phyloP scores from a whole-genome alignment of 2,329 filamentous ascomycete genomes.

The Aspergillus sp. region DNA sequence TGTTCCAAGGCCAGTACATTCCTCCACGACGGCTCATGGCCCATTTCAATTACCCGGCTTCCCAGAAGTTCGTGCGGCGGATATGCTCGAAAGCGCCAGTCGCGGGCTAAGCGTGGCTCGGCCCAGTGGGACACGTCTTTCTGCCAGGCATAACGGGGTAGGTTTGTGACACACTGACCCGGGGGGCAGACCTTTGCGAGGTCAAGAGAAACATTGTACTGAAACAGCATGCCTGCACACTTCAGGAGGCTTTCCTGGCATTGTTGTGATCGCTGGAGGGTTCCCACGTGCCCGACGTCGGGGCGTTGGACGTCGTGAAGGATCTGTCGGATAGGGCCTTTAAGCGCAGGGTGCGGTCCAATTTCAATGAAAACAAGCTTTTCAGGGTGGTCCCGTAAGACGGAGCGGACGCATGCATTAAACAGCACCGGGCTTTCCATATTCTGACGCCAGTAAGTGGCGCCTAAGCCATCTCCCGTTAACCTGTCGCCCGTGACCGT shows the following conservation, averaged over 20 bases:
- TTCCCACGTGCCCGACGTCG: not conserved
- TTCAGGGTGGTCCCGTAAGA: slow-evolving; percentile 11
- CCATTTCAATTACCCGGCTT: not conserved
- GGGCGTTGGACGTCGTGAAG: slow-evolving; percentile 4
- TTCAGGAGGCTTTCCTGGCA: slow-evolving; percentile 4
- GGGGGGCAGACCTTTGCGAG: not conserved
- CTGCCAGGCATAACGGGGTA: slow-evolving; percentile 14
- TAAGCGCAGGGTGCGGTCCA: slow-evolving; percentile 40
- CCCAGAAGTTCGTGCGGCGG: slow-evolving; percentile 15
- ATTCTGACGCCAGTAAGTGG: slow-evolving; percentile 1
- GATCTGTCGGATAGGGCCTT: slow-evolving; percentile 29
- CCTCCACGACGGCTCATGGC: slow-evolving; percentile 3
- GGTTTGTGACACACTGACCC: not conserved
- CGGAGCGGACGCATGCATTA: not conserved
- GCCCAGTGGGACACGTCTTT: slow-evolving; percentile 8
- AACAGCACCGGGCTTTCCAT: not conserved
- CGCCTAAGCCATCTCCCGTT: not conserved
- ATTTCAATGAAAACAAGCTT: slow-evolving; percentile 27
- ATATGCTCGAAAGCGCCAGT: slow-evolving; percentile 8
- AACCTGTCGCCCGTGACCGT: not conserved
- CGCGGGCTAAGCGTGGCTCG: slow-evolving; percentile 5
- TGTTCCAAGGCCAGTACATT: slow-evolving; percentile 1
- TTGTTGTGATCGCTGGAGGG: slow-evolving; percentile 5
- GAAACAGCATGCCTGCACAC: slow-evolving; percentile 2
- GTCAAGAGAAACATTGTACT: slow-evolving; percentile 5